Conservation (phyloP, 2,329 filamentous ascomycete species). For the Pseudogymnoascus sp. region DNA sequence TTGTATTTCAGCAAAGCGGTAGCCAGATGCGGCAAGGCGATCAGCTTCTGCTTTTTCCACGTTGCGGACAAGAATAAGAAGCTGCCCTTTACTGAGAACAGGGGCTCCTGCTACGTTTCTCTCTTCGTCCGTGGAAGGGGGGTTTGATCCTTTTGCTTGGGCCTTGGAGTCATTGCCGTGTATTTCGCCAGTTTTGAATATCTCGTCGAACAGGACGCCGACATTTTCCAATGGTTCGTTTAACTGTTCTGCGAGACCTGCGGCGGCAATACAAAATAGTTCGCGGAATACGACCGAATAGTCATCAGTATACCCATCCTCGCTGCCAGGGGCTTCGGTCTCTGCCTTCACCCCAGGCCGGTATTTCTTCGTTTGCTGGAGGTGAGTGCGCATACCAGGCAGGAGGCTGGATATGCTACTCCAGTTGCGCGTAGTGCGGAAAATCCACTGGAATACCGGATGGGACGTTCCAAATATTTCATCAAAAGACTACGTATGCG, state of each 20-base stretch:
- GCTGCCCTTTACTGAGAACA: conserved; percentile 60
- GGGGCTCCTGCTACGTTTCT: conserved; percentile 27
- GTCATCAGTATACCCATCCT: conserved; percentile 53
- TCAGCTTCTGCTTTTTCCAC: conserved; percentile 51
- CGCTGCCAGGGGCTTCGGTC: conserved; percentile 42
- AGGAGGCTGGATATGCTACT: conserved; percentile 57
- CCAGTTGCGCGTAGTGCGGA: conserved; percentile 75
- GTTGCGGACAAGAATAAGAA: conserved; percentile 69
- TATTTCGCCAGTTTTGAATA: conserved; percentile 54
- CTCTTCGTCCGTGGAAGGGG: conserved; percentile 32
- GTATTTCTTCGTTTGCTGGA: conserved; percentile 41
- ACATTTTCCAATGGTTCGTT: conserved; percentile 53
- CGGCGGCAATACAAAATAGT: conserved; percentile 72
- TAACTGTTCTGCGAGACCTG: conserved; percentile 61
- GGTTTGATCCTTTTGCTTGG: neutral
- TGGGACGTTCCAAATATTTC: conserved; percentile 71
- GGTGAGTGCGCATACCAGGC: conserved; percentile 62
- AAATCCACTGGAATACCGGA: conserved; percentile 81
- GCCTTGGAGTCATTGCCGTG: neutral
- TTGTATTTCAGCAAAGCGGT: conserved; percentile 63
- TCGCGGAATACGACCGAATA: conserved; percentile 75
- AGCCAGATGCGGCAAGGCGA: conserved; percentile 62
- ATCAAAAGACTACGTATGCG: conserved; percentile 42
- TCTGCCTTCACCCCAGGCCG: conserved; percentile 29
- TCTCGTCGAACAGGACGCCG: conserved; percentile 68